Evolutionary conservation across 805 yeast species (phyloP).

Genomic region (Groenewaldozyma salmanticensis): DNA sequence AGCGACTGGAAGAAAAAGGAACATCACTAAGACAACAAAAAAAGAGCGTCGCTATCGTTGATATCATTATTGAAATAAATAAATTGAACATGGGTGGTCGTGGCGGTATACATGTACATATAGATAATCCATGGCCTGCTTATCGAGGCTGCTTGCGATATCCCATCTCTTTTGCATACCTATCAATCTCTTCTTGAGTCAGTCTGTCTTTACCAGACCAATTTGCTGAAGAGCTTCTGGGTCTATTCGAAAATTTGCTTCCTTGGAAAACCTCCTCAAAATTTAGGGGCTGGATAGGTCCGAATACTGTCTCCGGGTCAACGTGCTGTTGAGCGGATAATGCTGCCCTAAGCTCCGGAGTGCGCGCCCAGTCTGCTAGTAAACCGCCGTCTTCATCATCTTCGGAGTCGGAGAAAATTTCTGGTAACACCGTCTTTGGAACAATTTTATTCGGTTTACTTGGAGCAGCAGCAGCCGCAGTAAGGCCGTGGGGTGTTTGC

Average conservation of each 20-base stretch:
- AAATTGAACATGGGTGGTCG: too few species aligned
- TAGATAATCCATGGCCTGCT: too few species aligned
- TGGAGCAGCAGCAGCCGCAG: too few species aligned
- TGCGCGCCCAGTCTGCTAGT: constrained; percentile 52
- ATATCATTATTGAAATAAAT: too few species aligned
- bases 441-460: background rate
- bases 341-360: constrained; percentile 43
- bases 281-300: constrained; percentile 59
- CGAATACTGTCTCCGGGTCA: constrained; percentile 64
- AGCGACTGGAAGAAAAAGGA: constrained; percentile 24
- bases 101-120: too few species aligned
- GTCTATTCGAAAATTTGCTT: constrained; percentile 36
- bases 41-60: too few species aligned
- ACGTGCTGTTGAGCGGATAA: constrained; percentile 39
- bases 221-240: constrained; percentile 44
- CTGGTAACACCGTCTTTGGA: constrained; percentile 16
- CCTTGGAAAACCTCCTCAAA: constrained; percentile 57
- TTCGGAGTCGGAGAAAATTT: constrained; percentile 35
- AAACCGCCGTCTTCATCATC: constrained; percentile 42
- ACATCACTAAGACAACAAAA: constrained; percentile 2
- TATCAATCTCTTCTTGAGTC: constrained; percentile 37
- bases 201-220: constrained; percentile 41
- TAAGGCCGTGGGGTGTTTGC: constrained; percentile 1
- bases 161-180: constrained; percentile 40
- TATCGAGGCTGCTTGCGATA: constrained; percentile 19